Evolutionary conservation across 2,329 filamentous ascomycete species (phyloP).

Genomic region (Cladophialophora exuberans): DNA sequence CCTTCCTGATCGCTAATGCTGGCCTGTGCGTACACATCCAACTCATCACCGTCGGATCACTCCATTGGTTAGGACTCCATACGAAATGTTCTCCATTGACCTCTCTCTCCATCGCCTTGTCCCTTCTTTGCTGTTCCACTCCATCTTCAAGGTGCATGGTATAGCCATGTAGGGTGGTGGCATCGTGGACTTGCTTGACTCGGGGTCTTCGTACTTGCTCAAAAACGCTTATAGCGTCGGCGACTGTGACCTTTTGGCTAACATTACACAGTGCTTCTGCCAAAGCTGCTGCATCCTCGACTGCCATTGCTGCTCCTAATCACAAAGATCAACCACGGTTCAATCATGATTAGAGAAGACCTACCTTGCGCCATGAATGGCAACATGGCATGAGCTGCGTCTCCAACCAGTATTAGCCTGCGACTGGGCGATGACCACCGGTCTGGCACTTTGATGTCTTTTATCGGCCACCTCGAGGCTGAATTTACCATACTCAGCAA

Average conservation of each 20-base stretch:
- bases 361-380: slow-evolving; percentile 47
- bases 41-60: slow-evolving; percentile 48
- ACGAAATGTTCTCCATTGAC: slow-evolving; percentile 41
- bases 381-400: slow-evolving; percentile 49
- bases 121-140: slow-evolving; percentile 44
- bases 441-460: background rate
- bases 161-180: slow-evolving; percentile 48
- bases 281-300: slow-evolving; percentile 5
- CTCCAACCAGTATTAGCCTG: slow-evolving; percentile 43
- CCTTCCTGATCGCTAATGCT: slow-evolving; percentile 40
- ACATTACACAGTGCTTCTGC: slow-evolving; percentile 1
- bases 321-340: background rate
- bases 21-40: slow-evolving; percentile 56
- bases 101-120: slow-evolving; percentile 46
- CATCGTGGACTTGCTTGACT: slow-evolving; percentile 41
- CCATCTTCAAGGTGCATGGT: slow-evolving; percentile 54
- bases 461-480: slow-evolving; percentile 1
- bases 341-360: background rate
- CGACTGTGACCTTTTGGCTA: background rate
- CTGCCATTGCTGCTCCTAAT: slow-evolving; percentile 4
- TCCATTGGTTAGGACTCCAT: slow-evolving; percentile 53
- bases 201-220: slow-evolving; percentile 5
- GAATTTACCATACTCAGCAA: background rate
- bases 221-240: background rate
- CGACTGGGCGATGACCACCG: slow-evolving; percentile 35